Evolutionary conservation across 1,139 yeast genomes (phyloP).

Genomic region (Magnusiomyces tetraspermus): DNA sequence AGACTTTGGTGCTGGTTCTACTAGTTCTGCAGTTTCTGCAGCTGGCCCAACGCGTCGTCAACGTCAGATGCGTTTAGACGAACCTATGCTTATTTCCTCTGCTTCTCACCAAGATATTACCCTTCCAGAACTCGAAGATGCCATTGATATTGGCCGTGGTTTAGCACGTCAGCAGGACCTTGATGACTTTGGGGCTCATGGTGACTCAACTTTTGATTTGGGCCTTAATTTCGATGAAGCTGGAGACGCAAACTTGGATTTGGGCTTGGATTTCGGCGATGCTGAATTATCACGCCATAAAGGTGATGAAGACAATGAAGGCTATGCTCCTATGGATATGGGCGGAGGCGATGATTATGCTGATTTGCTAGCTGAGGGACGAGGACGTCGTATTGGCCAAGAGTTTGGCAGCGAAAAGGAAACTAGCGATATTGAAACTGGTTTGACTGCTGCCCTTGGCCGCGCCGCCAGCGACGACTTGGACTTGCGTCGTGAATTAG

Average conservation of each 20-base stretch:
- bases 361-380: background rate
- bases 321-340: background rate
- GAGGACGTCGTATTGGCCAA: background rate
- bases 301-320: slow-evolving; percentile 7
- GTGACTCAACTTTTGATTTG: slow-evolving; percentile 14
- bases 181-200: slow-evolving; percentile 15
- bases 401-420: background rate
- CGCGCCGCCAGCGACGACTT: slow-evolving; percentile 5
- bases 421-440: slow-evolving; percentile 1
- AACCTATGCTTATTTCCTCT: slow-evolving; percentile 6
- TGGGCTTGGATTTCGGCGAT: slow-evolving; percentile 9
- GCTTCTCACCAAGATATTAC: slow-evolving; percentile 21
- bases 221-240: slow-evolving; percentile 11
- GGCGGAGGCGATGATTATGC: background rate
- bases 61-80: background rate
- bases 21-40: background rate
- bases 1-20: slow-evolving; percentile 5
- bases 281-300: no score
- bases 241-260: slow-evolving; percentile 5
- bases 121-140: slow-evolving; percentile 23
- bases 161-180: slow-evolving; percentile 17
- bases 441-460: background rate
- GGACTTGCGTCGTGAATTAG: background rate
- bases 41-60: background rate
- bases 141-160: slow-evolving; percentile 47